These are phyloP conservation scores for Lachancea waltii DNA, from an alignment of 805 yeast genomes.

Conservation along the genomic window DNA sequence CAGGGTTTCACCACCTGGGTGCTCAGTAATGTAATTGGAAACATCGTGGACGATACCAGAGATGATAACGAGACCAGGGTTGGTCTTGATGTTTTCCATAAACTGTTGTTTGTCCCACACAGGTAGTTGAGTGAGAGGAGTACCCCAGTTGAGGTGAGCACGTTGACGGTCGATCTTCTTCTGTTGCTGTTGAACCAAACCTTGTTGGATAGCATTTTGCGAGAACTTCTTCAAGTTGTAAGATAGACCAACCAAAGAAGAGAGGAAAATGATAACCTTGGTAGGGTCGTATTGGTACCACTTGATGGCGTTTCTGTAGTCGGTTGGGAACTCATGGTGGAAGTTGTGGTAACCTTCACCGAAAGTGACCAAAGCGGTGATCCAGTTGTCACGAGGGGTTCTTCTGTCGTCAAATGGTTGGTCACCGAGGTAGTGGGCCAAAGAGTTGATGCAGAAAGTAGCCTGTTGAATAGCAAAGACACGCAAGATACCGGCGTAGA, in stretches of 20 bases:
- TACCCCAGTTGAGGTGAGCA: slow-evolving; percentile 67
- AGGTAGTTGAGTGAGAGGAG: slow-evolving; percentile 57
- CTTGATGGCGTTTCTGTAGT: slow-evolving; percentile 78
- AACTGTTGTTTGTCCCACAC: slow-evolving; percentile 67
- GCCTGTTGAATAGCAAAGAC: slow-evolving; percentile 73
- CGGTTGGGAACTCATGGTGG: slow-evolving; percentile 87
- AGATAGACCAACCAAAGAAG: slow-evolving; percentile 63
- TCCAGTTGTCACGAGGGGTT: slow-evolving; percentile 77
- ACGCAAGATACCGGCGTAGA: slow-evolving; percentile 69
- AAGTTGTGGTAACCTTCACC: slow-evolving; percentile 90
- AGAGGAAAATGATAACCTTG: slow-evolving; percentile 50
- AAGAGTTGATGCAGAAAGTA: slow-evolving; percentile 78
- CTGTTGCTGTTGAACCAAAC: slow-evolving; percentile 75
- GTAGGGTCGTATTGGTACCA: slow-evolving; percentile 90
- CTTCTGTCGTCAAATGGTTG: slow-evolving; percentile 85
- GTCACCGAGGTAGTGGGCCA: slow-evolving; percentile 80
- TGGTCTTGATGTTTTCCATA: slow-evolving; percentile 42
- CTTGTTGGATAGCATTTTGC: slow-evolving; percentile 76
- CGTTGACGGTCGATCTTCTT: slow-evolving; percentile 65
- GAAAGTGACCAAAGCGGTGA: slow-evolving; percentile 76
- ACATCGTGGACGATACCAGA: slow-evolving; percentile 79
- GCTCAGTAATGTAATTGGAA: slow-evolving; percentile 59
- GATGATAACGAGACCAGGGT: slow-evolving; percentile 58
- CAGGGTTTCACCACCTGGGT: slow-evolving; percentile 80
- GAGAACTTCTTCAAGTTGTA: slow-evolving; percentile 70